Conservation (phyloP, 2,329 filamentous ascomycete genomes). For the Colletotrichum magnum region DNA sequence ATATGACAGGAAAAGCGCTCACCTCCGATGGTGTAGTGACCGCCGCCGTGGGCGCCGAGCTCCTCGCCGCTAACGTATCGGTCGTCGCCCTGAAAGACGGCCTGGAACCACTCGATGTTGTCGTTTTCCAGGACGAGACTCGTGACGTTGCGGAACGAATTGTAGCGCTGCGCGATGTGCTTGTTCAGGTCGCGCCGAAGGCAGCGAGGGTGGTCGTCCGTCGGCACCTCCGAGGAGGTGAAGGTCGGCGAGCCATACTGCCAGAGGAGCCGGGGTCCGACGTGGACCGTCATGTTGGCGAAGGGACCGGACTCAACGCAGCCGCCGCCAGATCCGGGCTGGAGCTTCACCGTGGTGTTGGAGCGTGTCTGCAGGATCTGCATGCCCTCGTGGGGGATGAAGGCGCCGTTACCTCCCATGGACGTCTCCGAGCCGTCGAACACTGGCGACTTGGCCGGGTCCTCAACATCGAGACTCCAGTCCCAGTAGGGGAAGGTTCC, state of each 20-base stretch:
- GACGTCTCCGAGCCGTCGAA: constrained; percentile 57
- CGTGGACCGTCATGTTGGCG: constrained; percentile 54
- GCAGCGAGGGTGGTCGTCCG: constrained; percentile 58
- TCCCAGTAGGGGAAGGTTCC: constrained; percentile 40
- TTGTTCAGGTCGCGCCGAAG: constrained; percentile 54
- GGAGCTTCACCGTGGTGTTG: constrained; percentile 48
- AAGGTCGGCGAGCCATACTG: constrained; percentile 32
- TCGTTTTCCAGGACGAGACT: constrained; percentile 48
- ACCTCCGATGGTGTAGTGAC: constrained; percentile 56
- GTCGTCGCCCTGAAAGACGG: constrained; percentile 52
- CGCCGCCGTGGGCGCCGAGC: constrained; percentile 55
- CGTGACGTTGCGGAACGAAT: constrained; percentile 44
- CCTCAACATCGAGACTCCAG: constrained; percentile 42
- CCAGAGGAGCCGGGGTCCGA: constrained; percentile 50
- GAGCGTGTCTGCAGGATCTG: constrained; percentile 9
- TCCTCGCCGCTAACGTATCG: constrained; percentile 44
- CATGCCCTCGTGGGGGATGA: constrained; percentile 45
- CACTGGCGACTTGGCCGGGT: constrained; percentile 50
- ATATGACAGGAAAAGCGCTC: neutral
- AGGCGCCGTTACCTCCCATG: constrained; percentile 55
- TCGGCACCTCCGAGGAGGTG: constrained; percentile 41
- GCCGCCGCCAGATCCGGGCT: constrained; percentile 66
- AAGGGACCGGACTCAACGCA: constrained; percentile 54
- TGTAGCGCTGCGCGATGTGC: constrained; percentile 38
- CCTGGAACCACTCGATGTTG: constrained; percentile 51